These are phyloP conservation scores for Cordyceps tenuipes DNA, from an alignment of 2,329 filamentous ascomycete species.

Conservation along the genomic window DNA sequence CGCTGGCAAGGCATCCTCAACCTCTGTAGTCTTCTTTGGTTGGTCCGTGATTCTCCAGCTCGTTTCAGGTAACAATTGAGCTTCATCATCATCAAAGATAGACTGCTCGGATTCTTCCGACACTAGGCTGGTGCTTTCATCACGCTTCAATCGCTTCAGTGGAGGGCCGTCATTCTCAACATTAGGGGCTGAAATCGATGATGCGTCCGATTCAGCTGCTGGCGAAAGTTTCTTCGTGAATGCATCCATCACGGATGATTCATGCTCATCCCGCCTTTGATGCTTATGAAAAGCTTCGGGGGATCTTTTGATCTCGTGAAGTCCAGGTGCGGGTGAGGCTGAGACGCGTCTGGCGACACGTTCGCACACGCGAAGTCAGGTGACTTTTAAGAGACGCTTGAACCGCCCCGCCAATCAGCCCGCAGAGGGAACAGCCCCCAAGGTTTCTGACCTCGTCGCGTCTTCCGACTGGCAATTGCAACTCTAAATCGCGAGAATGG, in stretches of 20 bases:
- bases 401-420: not conserved
- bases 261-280: not conserved
- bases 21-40: slow-evolving; percentile 21
- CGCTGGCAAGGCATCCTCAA: slow-evolving; percentile 54
- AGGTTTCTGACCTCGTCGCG: not conserved
- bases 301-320: not conserved
- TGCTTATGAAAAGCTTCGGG: not conserved
- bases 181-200: not conserved
- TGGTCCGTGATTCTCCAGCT: slow-evolving; percentile 11
- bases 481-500: slow-evolving; percentile 19
- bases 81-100: slow-evolving; percentile 14
- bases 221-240: slow-evolving; percentile 14
- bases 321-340: not conserved
- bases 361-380: slow-evolving; percentile 9
- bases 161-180: slow-evolving; percentile 13
- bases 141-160: slow-evolving; percentile 24
- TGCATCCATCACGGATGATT: not conserved
- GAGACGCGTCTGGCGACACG: slow-evolving; percentile 5
- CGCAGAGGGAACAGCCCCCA: not conserved
- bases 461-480: not conserved
- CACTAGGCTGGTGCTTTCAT: slow-evolving; percentile 18
- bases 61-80: slow-evolving; percentile 18
- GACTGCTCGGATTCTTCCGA: slow-evolving; percentile 18
- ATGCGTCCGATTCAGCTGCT: not conserved
- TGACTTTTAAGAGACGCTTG: slow-evolving; percentile 5